Evolutionary conservation across 768 basidiomycete species (phyloP).

Genomic region (Lyophyllum shimeji): DNA sequence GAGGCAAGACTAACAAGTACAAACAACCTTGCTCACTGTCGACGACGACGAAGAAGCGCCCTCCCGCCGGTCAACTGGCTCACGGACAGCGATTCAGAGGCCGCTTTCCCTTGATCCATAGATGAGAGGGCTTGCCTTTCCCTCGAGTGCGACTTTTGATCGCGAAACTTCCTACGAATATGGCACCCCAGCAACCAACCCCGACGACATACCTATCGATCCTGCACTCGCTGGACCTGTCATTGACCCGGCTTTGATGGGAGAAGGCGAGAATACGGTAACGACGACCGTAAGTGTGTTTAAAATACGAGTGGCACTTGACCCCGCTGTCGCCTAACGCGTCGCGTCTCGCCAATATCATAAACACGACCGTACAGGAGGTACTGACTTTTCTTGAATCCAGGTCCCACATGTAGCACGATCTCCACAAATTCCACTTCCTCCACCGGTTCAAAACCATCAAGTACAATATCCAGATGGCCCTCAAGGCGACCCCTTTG

Average conservation of each 20-base stretch:
- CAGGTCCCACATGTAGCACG: conserved; percentile 26
- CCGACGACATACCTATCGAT: conserved; percentile 78
- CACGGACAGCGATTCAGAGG: conserved; percentile 5
- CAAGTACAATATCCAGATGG: conserved; percentile 63
- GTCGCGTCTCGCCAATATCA: conserved; percentile 60
- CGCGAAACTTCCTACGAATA: conserved; percentile 60
- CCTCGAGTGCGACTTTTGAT: conserved; percentile 43
- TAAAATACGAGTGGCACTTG: conserved; percentile 24
- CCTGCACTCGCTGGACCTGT: conserved; percentile 58
- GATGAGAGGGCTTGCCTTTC: conserved; percentile 68
- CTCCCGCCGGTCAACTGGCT: conserved; percentile 14
- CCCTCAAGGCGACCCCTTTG: conserved; percentile 83
- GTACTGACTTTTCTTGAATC: conserved; percentile 24
- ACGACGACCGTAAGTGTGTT: conserved; percentile 37
- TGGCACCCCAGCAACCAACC: conserved; percentile 56
- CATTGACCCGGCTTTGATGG: conserved; percentile 54
- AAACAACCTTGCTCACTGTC: conserved; percentile 43
- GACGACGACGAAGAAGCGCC: conserved; percentile 36
- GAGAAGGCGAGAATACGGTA: conserved; percentile 21
- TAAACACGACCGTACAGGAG: conserved; percentile 27
- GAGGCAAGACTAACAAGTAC: conserved; percentile 27
- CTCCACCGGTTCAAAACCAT: conserved; percentile 29
- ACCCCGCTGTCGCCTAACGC: conserved; percentile 41
- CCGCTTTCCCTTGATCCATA: not conserved
- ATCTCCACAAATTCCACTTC: conserved; percentile 21